phyloP scores from a whole-genome alignment of 805 yeast genomes.

The Ogataea ganodermae region DNA sequence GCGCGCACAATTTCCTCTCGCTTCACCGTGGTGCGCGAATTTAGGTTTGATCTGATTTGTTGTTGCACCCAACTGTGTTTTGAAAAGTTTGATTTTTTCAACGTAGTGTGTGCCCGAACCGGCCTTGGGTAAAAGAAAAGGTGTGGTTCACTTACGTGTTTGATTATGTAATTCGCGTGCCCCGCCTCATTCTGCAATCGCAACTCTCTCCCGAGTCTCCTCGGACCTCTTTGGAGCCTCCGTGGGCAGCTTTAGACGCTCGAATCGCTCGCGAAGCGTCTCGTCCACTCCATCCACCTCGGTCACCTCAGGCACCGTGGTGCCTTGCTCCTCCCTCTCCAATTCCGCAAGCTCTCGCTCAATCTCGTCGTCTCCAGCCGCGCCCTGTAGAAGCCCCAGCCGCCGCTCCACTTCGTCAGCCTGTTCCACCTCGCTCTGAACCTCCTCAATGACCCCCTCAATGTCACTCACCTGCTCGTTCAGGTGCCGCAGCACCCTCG shows the following conservation, averaged over 20 bases:
- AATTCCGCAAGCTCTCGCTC: slow-evolving; percentile 27
- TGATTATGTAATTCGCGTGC: not conserved
- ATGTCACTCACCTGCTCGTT: slow-evolving; percentile 26
- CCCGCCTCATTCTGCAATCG: not conserved
- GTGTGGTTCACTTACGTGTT: not conserved
- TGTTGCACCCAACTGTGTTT: not conserved
- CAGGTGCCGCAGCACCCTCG: slow-evolving; percentile 26
- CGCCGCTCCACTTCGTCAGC: slow-evolving; percentile 21
- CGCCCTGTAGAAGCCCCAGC: slow-evolving; percentile 10
- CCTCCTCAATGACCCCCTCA: slow-evolving; percentile 24
- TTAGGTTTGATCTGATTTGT: slow-evolving; percentile 12
- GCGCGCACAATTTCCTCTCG: not conserved
- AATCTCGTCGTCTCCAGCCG: slow-evolving; percentile 22
- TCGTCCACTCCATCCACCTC: slow-evolving; percentile 8
- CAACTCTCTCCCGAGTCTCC: not conserved
- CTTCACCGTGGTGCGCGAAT: slow-evolving; percentile 10
- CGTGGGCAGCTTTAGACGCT: slow-evolving; percentile 10
- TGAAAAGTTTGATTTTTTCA: not conserved
- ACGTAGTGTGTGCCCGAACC: slow-evolving; percentile 2
- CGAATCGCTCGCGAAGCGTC: slow-evolving; percentile 12
- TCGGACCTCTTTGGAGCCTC: not conserved
- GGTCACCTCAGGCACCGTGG: slow-evolving; percentile 12
- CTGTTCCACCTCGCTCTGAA: slow-evolving; percentile 21
- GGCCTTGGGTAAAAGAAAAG: not conserved
- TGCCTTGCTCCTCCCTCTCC: slow-evolving; percentile 10